Percentiles rank a stretch among this genome's conserved stretches.
Evolutionary conservation across 2,329 filamentous ascomycete species (phyloP).

Genomic region (Pseudocercospora crystallina): DNA sequence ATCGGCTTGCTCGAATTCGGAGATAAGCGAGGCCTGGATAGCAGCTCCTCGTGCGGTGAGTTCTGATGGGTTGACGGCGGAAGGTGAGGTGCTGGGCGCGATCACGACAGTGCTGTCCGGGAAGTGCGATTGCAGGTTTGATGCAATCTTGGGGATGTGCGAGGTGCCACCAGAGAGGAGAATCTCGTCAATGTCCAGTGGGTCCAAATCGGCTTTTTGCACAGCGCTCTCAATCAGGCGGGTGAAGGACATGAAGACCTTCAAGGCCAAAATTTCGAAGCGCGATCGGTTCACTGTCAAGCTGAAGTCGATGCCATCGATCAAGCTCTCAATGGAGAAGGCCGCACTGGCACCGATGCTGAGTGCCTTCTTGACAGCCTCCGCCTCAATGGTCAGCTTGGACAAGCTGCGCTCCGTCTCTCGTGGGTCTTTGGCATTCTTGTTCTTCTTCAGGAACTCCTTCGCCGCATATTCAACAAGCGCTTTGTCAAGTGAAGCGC

Average conservation of each 20-base stretch:
- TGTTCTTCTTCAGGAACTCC: slow-evolving; percentile 98
- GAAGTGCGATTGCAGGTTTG: slow-evolving; percentile 77
- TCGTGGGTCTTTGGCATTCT: slow-evolving; percentile 70
- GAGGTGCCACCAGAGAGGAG: slow-evolving; percentile 89
- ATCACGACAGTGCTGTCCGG: slow-evolving; percentile 74
- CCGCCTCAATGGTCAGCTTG: slow-evolving; percentile 88
- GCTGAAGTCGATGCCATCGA: slow-evolving; percentile 86
- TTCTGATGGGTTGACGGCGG: slow-evolving; percentile 90
- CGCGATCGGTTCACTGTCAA: slow-evolving; percentile 89
- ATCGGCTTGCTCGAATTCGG: slow-evolving; percentile 90
- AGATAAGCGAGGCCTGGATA: slow-evolving; percentile 89
- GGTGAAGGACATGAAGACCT: slow-evolving; percentile 86
- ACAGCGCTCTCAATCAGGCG: slow-evolving; percentile 79
- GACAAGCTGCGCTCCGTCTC: slow-evolving; percentile 78
- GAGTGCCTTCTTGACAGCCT: slow-evolving; percentile 87
- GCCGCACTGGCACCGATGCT: slow-evolving; percentile 83
- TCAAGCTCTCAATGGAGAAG: slow-evolving; percentile 89
- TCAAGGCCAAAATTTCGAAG: slow-evolving; percentile 84
- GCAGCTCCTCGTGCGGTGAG: slow-evolving; percentile 85
- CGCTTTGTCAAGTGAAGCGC: slow-evolving; percentile 81
- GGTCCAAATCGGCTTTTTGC: slow-evolving; percentile 88
- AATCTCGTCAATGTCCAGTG: slow-evolving; percentile 91
- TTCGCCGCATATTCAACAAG: slow-evolving; percentile 96
- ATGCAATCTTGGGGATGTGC: slow-evolving; percentile 89
- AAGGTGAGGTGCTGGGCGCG: slow-evolving; percentile 74